Base-by-base conservation (phyloP, 2,329 filamentous ascomycete genomes). In the Aspergillus hortae region DNA sequence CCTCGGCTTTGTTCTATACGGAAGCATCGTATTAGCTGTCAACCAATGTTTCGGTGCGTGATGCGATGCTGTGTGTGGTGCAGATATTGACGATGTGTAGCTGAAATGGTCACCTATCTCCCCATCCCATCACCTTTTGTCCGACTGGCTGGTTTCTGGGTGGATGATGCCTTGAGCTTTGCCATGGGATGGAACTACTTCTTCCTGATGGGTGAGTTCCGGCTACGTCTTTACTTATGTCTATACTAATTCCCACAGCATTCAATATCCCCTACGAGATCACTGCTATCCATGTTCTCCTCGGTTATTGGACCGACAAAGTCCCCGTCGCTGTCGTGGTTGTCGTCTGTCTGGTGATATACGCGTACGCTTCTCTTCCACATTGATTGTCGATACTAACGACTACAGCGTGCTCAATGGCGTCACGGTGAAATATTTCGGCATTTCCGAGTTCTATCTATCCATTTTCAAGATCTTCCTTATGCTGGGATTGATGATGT, bases 381-480 rank as follows among this genome's bases (percentile, higher is more conserved):
- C 41, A 6, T 36, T 1, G 17, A 48, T 4, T 23, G 23, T 23
- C 23, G 19, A 36, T 43, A 0, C 12, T 30, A 10, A 25, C 52
- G 5, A 2, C 4, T 14, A 4, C 33, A 62, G 59, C 2, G 33
- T 68, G 4, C 56, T 77, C 9, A 78, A 78, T 52, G 57, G 72
- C 6, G 55, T 77, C 1, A 73, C 73, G 0, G 76, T 79, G 0
- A 60, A 64, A 4, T 71, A 66, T 48, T 79, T 72, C 51, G 76
- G 76, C 23, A 70, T 75, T 40, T 65, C 73, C 4, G 77, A 79
- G 56, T 78, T 79, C 53, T 77, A 73, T 61, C 64, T 77, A 23
- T 72, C 76, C 0, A 67, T 68, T 52, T 70, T 71, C 58, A 76
- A 76, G 53, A 61, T 76, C 0, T 45, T 69, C 14, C 56, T 68